Evolutionary conservation across 2,329 filamentous ascomycete species (phyloP).

Genomic region (Epichloe gansuensis): DNA sequence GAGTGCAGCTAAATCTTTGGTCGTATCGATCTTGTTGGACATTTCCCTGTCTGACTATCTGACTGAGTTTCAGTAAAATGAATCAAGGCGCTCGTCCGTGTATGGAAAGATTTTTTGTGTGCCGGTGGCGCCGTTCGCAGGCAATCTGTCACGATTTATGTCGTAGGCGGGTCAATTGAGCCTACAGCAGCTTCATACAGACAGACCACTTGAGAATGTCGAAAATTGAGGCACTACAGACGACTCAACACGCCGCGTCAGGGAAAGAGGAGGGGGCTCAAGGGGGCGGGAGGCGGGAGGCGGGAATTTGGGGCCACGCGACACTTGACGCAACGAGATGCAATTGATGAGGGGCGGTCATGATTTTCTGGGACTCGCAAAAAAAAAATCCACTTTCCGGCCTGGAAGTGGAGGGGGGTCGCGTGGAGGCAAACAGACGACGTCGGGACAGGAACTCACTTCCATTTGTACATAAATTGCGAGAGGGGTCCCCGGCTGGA

Average conservation of each 20-base stretch:
- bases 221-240: neutral
- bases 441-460: too few species aligned
- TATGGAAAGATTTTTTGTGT: neutral
- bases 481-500: too few species aligned
- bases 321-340: too few species aligned
- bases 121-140: neutral
- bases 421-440: too few species aligned
- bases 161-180: neutral
- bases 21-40: conserved; percentile 54
- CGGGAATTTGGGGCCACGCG: too few species aligned
- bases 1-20: conserved; percentile 59
- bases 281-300: neutral
- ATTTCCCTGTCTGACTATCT: conserved; percentile 23
- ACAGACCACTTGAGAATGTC: neutral
- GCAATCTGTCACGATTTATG: neutral
- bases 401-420: too few species aligned
- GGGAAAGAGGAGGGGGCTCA: neutral
- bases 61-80: neutral
- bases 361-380: too few species aligned
- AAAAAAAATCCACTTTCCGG: neutral
- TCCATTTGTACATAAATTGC: too few species aligned
- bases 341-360: too few species aligned
- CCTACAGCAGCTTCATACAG: neutral
- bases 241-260: neutral
- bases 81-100: neutral